Evolutionary conservation across 2,329 filamentous ascomycete species (phyloP).

Genomic region (Alternaria triticimaculans): DNA sequence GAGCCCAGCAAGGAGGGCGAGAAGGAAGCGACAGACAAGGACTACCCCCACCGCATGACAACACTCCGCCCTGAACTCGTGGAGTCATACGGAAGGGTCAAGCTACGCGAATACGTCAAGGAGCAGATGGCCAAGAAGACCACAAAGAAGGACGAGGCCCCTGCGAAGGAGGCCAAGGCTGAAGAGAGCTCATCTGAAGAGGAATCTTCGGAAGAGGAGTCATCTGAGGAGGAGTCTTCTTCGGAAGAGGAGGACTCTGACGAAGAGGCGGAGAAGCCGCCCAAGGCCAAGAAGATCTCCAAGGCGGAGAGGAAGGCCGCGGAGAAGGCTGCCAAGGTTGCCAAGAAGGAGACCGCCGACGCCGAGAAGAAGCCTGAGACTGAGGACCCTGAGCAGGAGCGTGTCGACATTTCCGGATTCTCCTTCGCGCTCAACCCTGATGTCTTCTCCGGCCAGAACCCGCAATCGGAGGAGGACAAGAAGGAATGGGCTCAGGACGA

Average conservation of each 20-base stretch:
- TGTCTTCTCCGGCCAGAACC: constrained; percentile 89
- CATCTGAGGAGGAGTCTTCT: constrained; percentile 32
- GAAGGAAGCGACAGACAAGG: constrained; percentile 55
- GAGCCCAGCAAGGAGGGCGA: constrained; percentile 54
- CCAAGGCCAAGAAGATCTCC: constrained; percentile 26
- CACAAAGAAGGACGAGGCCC: constrained; percentile 47
- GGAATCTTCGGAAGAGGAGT: constrained; percentile 32
- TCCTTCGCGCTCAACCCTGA: constrained; percentile 91
- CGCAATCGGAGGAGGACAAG: constrained; percentile 91
- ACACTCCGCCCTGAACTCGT: constrained; percentile 89
- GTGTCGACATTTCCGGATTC: constrained; percentile 87
- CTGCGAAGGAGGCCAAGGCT: constrained; percentile 45
- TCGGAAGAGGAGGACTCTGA: constrained; percentile 70
- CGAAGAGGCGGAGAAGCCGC: constrained; percentile 66
- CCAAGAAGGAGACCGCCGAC: constrained; percentile 23
- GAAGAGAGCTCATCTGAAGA: constrained; percentile 39
- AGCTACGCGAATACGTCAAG: constrained; percentile 88
- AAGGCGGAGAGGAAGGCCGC: constrained; percentile 27
- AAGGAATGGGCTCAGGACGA: constrained; percentile 82
- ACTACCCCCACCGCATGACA: constrained; percentile 96
- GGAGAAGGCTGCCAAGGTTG: constrained; percentile 21
- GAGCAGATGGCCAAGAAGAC: constrained; percentile 66
- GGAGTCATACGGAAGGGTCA: constrained; percentile 81
- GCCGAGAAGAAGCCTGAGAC: constrained; percentile 16
- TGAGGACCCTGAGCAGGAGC: constrained; percentile 61